Evolutionary conservation across 2,329 filamentous ascomycete species (phyloP).

Genomic region (Exophiala oligosperma): DNA sequence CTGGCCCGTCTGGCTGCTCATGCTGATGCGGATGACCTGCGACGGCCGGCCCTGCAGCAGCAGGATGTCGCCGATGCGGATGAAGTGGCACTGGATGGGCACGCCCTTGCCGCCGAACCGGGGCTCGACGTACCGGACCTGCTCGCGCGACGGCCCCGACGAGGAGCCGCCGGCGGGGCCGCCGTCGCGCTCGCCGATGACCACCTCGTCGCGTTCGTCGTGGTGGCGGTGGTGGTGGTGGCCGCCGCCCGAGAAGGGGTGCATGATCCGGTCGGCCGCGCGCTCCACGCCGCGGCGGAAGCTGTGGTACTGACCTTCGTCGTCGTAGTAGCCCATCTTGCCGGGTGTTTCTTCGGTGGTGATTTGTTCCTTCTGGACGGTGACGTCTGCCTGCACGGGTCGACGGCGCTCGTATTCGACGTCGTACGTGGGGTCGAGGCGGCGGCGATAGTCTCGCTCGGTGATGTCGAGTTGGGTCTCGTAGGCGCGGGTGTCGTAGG

Average conservation of each 20-base stretch:
- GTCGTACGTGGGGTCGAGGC: slow-evolving; percentile 55
- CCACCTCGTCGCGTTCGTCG: slow-evolving; percentile 35
- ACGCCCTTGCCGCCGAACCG: slow-evolving; percentile 50
- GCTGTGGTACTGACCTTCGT: slow-evolving; percentile 73
- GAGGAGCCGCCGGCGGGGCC: slow-evolving; percentile 39
- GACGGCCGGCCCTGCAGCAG: slow-evolving; percentile 98
- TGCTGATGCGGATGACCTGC: slow-evolving; percentile 99
- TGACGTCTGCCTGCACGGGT: slow-evolving; percentile 35
- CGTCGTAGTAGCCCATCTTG: slow-evolving; percentile 75
- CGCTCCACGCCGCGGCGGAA: slow-evolving; percentile 70
- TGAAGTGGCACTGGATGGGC: slow-evolving; percentile 98
- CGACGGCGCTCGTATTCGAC: slow-evolving; percentile 44
- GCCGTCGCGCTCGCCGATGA: slow-evolving; percentile 45
- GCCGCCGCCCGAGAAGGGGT: slow-evolving; percentile 58
- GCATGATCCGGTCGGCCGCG: slow-evolving; percentile 64
- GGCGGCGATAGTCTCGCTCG: slow-evolving; percentile 67
- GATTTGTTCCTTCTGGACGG: slow-evolving; percentile 44
- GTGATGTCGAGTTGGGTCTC: slow-evolving; percentile 53
- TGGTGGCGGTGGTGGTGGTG: slow-evolving; percentile 40
- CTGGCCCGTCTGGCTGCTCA: slow-evolving; percentile 95
- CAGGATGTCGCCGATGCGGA: slow-evolving; percentile 97
- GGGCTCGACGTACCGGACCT: slow-evolving; percentile 53
- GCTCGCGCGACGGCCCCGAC: slow-evolving; percentile 35
- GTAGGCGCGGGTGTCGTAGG: slow-evolving; percentile 40
- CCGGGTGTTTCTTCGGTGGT: slow-evolving; percentile 55